Conservation (phyloP, 306 rosid species). For the Acacia melanoxylon region DNA sequence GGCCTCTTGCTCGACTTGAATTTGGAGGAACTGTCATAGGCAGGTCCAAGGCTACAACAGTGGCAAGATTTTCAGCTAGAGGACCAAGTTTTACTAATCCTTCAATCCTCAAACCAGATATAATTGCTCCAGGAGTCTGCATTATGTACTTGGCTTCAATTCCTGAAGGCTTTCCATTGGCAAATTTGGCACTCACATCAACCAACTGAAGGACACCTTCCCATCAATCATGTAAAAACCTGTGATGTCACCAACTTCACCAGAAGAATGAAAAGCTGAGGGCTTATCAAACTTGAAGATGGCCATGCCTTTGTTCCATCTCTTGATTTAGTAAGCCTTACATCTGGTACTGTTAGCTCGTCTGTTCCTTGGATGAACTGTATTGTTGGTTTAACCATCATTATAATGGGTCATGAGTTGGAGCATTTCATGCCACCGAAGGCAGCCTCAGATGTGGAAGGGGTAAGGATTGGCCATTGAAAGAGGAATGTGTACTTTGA, state of each 20-base stretch:
- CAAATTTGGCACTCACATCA: conserved; percentile 91
- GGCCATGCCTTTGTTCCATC: conserved; percentile 98
- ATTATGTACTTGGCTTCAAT: conserved; percentile 90
- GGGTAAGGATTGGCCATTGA: conserved; percentile 63
- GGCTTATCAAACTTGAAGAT: conserved; percentile 89
- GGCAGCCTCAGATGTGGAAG: conserved; percentile 40
- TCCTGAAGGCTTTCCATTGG: conserved; percentile 90
- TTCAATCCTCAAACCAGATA: conserved; percentile 91
- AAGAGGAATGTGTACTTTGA: conserved; percentile 57
- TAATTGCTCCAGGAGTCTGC: conserved; percentile 87
- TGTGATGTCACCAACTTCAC: conserved; percentile 94
- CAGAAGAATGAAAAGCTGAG: conserved; percentile 90
- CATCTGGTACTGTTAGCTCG: conserved; percentile 94
- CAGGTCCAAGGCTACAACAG: conserved; percentile 69
- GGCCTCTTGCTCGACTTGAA: conserved; percentile 60
- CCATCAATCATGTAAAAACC: conserved; percentile 97
- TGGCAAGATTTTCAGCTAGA: conserved; percentile 84
- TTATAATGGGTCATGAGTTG: conserved; percentile 26
- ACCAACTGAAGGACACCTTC: conserved; percentile 93
- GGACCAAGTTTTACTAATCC: conserved; percentile 88
- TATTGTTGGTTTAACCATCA: conserved; percentile 74
- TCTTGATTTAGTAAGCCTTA: conserved; percentile 81
- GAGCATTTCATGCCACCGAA: conserved; percentile 26
- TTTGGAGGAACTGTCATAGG: conserved; percentile 83
- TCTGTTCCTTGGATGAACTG: conserved; percentile 99